Base-by-base conservation (phyloP, 2,329 filamentous ascomycete genomes). In the Penicillium digitatum region DNA sequence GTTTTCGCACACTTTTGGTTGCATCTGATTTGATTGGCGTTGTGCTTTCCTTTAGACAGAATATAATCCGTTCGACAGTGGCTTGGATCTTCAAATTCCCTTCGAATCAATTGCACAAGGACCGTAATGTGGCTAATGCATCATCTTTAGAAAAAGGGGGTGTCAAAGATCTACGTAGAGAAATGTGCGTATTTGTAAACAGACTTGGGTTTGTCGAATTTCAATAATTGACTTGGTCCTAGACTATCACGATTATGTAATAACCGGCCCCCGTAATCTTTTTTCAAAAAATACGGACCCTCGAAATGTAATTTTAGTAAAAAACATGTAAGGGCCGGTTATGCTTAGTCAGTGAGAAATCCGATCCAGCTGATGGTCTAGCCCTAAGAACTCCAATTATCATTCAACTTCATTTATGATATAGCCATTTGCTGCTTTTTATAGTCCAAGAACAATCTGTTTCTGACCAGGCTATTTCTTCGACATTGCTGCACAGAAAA, bases 161-260 rank as follows among this genome's bases (percentile, higher is more conserved):
- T 2, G 20, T 40, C 38, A 14, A 40, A 16, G 7, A 16, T 40
- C 3, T 24, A 9, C 14, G 3, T 14, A 40, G 22, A 39, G 37
- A 40, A n/a, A 20, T 24, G 14, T 16, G 14, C 24, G 12, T 16
- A 24, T 4, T 24, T 40, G 7, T 40, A 35, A 16, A 24, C 16
- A 2, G 7, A 16, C 20, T 9, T 0, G 8, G 3, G 2, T 5
- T 3, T 16, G 7, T 10, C 3, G 3, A n/a, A 9, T 8, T 20
- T 29, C 14, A 63, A 69, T 18, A 65, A 62, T 6, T 62, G 64
- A 47, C 64, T 68, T 24, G 63, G 64, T 58, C 52, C 44, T 69
- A 68, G 4, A 68, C 66, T 66, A 67, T 69, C 32, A 29, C 52
- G 27, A 48, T 22, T 29, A 3, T n/a, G 9, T 5, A 44, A 5